Base-by-base conservation (phyloP, 2,329 filamentous ascomycete species). In the Teratosphaeria pseudoeucalypti region DNA sequence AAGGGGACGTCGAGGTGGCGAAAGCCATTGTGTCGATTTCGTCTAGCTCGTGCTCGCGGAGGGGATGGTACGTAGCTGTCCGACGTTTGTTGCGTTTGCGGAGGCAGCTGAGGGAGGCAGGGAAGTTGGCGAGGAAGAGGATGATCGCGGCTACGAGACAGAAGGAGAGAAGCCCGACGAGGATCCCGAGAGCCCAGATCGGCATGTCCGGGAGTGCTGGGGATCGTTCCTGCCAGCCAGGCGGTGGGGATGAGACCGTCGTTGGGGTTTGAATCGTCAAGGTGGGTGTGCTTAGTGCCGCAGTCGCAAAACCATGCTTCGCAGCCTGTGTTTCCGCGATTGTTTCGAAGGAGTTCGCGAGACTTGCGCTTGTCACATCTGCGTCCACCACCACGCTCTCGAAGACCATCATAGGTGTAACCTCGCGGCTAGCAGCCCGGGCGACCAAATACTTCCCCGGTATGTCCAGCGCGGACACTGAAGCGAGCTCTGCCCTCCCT, bases 101-200 rank as follows among this genome's bases (percentile, higher is more conserved):
- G 19, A 43, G 34, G 6, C 23, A 52, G 26, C 9, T 34, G 2
- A 55, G 14, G 14, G 34, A 34, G 2, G 63, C 58, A 6, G 66
- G 65, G 37, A 68, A 67, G 23, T 67, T 66, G 26, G 60, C 63
- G 19, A 66, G 59, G 55, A 62, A 64, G 0, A 71, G 62, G 10
- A 67, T 57, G 0, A 63, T 43, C 1, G 65, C 57, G 10, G 64
- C 47, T 3, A 66, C 37, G 19, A 67, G 43, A 2, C 58, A 61
- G 39, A 68, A 63, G 16, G 55, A 57, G 14, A 68, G 53, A n/a
- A 61, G 29, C 27, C 62, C 60, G 47, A 56, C 58, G 4, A 64
- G 26, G 14, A 61, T 34, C 4, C 57, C 57, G 3, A 61, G 56
- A 11, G 56, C 37, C 61, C 60, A 64, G 2, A 16, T 4, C n/a